Conservation (phyloP, 2,329 filamentous ascomycete genomes). For the Trichoderma brevicompactum region DNA sequence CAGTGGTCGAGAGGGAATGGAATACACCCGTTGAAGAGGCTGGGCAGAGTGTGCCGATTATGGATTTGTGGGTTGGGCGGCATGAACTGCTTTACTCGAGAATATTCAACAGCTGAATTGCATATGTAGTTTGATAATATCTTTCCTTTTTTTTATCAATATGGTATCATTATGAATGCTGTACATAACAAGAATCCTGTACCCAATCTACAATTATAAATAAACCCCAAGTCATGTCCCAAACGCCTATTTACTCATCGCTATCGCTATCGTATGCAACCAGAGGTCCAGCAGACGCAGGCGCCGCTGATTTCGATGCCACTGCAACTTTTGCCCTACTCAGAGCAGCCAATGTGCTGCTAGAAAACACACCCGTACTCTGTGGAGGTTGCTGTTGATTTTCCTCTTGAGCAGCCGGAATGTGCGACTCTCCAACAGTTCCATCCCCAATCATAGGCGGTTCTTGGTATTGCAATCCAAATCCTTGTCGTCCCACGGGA, state of each 20-base stretch:
- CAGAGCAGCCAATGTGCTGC: slow-evolving; percentile 79
- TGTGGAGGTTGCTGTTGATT: slow-evolving; percentile 47
- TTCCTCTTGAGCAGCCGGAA: slow-evolving; percentile 36
- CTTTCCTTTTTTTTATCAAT: slow-evolving; percentile 14
- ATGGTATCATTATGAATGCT: slow-evolving; percentile 42
- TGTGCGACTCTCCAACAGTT: slow-evolving; percentile 50
- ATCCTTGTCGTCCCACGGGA: slow-evolving; percentile 60
- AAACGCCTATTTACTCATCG: slow-evolving; percentile 60
- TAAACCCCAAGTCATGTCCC: slow-evolving; percentile 9
- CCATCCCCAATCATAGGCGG: slow-evolving; percentile 62
- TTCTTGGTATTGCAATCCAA: slow-evolving; percentile 67
- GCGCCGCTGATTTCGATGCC: slow-evolving; percentile 58
- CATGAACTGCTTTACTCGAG: slow-evolving; percentile 84
- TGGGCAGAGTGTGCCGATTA: slow-evolving; percentile 73
- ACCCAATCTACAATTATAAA: slow-evolving; percentile 34
- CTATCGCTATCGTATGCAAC: slow-evolving; percentile 92
- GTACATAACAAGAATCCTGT: slow-evolving; percentile 29
- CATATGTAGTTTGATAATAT: neutral
- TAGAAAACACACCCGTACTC: slow-evolving; percentile 74
- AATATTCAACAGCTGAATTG: slow-evolving; percentile 76
- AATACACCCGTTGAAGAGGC: slow-evolving; percentile 64
- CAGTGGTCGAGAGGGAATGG: slow-evolving; percentile 65
- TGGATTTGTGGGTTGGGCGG: slow-evolving; percentile 83
- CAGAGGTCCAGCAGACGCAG: slow-evolving; percentile 67
- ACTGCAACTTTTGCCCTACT: slow-evolving; percentile 61